Evolutionary conservation across 352 stramenopile species (phyloP).

Genomic region (Phytophthora palmivora): DNA sequence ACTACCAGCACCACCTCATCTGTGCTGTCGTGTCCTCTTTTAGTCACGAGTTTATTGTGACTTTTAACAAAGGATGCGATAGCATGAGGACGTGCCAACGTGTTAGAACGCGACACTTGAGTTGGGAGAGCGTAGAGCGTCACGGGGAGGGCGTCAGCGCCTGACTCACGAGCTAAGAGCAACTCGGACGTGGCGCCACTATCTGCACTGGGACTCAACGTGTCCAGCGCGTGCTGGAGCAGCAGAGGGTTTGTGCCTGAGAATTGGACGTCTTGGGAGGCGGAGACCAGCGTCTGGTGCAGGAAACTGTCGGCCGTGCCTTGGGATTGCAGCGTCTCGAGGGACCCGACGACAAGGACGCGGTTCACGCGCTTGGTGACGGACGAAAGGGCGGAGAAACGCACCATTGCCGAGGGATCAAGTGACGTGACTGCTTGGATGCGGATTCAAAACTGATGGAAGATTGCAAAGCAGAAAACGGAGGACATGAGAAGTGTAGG

Average conservation of each 20-base stretch:
- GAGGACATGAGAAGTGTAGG: conserved; percentile 1
- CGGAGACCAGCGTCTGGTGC: conserved; percentile 40
- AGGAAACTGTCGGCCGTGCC: conserved; percentile 42
- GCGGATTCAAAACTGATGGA: conserved; percentile 5
- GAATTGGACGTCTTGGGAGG: conserved; percentile 37
- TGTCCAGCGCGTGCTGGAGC: conserved; percentile 55
- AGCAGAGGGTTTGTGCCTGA: conserved; percentile 48
- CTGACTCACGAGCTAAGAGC: conserved; percentile 45
- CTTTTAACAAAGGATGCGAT: conserved; percentile 72
- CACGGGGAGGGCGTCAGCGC: conserved; percentile 42
- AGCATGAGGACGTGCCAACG: conserved; percentile 71
- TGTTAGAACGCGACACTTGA: conserved; percentile 75
- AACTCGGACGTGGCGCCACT: conserved; percentile 53
- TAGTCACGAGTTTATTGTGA: conserved; percentile 45
- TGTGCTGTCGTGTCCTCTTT: conserved; percentile 13
- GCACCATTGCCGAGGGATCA: conserved; percentile 36
- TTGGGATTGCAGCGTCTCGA: conserved; percentile 54
- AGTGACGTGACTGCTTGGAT: background rate
- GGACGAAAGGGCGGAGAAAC: conserved; percentile 34
- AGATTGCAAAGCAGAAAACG: background rate
- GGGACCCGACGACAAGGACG: conserved; percentile 59
- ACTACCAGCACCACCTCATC: conserved; percentile 63
- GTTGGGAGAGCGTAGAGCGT: conserved; percentile 69
- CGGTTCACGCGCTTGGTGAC: conserved; percentile 51
- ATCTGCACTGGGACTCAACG: conserved; percentile 51